These are phyloP conservation scores for Penicillium crystallinum DNA, from an alignment of 495 filamentous ascomycete species.

Conservation along the genomic window DNA sequence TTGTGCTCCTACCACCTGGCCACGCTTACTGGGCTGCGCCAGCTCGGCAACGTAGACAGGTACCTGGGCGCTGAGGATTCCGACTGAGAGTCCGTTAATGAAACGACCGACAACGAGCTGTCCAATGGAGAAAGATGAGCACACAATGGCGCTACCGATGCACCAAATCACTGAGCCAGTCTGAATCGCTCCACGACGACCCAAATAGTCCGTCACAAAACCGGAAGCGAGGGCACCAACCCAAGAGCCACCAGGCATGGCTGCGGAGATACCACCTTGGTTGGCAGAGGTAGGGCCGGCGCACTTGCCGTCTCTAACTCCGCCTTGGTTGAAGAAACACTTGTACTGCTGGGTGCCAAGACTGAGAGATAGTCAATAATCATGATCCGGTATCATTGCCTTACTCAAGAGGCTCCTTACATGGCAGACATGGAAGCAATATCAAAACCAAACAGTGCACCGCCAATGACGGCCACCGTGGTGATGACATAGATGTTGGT, in stretches of 20 bases:
- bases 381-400: too few species aligned
- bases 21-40: slow-evolving; percentile 61
- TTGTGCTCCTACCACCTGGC: slow-evolving; percentile 64
- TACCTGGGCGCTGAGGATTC: slow-evolving; percentile 71
- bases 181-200: slow-evolving; percentile 61
- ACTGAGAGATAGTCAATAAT: slow-evolving; percentile 9
- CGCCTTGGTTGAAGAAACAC: slow-evolving; percentile 55
- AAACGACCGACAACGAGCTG: slow-evolving; percentile 68
- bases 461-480: slow-evolving; percentile 41
- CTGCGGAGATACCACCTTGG: slow-evolving; percentile 56
- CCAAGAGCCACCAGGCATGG: slow-evolving; percentile 72
- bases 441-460: slow-evolving; percentile 69
- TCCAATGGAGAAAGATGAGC: slow-evolving; percentile 64
- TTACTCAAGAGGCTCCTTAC: slow-evolving; percentile 26
- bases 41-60: slow-evolving; percentile 74
- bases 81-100: slow-evolving; percentile 69
- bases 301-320: slow-evolving; percentile 29
- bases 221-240: slow-evolving; percentile 61
- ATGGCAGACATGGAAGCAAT: slow-evolving; percentile 68
- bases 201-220: slow-evolving; percentile 57
- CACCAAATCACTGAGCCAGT: slow-evolving; percentile 58
- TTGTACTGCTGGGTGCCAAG: slow-evolving; percentile 48
- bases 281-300: slow-evolving; percentile 43
- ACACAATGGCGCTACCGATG: slow-evolving; percentile 61
- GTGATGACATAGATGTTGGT: slow-evolving; percentile 29